Percentiles rank a stretch among this genome's conserved stretches.
These are phyloP conservation scores for Meyerozyma guilliermondii DNA, from an alignment of 1,139 yeast species.

Conservation along the genomic window DNA sequence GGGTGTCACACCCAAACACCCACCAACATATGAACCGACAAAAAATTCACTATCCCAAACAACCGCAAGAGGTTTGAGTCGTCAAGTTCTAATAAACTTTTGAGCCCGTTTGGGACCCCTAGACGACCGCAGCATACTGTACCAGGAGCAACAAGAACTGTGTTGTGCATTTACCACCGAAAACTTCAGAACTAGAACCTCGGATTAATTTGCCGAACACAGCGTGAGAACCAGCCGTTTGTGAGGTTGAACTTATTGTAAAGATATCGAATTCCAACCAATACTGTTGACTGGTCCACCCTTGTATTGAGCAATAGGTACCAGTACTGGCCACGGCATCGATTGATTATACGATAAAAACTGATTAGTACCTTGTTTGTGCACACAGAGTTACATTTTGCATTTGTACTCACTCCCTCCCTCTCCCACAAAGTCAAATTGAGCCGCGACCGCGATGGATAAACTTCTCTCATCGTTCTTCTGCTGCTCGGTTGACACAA, in stretches of 20 bases:
- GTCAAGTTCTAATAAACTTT: not conserved
- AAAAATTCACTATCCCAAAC: not conserved
- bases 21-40: constrained; percentile 1
- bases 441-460: constrained; percentile 14
- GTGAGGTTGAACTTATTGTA: not conserved
- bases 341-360: no score
- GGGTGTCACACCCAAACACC: not conserved
- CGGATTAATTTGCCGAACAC: not conserved
- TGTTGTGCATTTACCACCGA: not conserved
- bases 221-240: not conserved
- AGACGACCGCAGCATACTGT: not conserved
- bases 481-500: constrained; percentile 36
- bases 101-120: not conserved
- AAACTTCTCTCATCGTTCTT: constrained; percentile 29
- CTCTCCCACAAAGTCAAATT: not conserved
- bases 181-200: not conserved
- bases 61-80: not conserved
- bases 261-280: no score
- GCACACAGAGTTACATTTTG: not conserved
- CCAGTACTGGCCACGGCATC: no score
- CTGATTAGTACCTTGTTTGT: not conserved
- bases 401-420: not conserved
- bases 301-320: no score
- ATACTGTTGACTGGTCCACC: no score
- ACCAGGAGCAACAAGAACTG: not conserved